Conservation (phyloP, 495 filamentous ascomycete genomes). For the Penicillium salamii region DNA sequence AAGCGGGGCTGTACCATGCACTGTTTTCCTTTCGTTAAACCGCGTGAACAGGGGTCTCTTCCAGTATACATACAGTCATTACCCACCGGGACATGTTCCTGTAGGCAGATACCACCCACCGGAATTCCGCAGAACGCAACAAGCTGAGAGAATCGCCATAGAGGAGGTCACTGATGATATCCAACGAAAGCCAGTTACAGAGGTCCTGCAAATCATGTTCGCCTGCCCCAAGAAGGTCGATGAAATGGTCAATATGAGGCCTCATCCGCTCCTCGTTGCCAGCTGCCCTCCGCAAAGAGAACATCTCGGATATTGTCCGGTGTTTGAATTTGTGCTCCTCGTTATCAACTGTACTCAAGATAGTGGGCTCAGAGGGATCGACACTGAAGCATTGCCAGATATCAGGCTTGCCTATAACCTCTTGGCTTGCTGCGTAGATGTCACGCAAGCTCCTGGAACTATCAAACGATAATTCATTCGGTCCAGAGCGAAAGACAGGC, state of each 20-base stretch:
- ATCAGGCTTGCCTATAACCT: background rate
- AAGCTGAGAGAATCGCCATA: background rate
- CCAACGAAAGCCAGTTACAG: background rate
- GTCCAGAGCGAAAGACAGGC: background rate
- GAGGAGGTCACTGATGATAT: background rate
- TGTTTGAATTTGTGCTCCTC: background rate
- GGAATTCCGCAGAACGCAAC: background rate
- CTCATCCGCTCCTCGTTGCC: background rate
- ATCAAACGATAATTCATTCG: background rate
- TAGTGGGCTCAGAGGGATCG: background rate
- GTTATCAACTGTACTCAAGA: background rate
- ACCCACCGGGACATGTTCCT: background rate
- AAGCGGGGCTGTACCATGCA: background rate
- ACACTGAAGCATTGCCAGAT: background rate
- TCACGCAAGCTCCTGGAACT: background rate
- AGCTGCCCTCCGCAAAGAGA: background rate
- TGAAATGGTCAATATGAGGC: background rate
- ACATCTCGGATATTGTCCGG: background rate
- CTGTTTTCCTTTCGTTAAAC: background rate
- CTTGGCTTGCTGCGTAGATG: background rate
- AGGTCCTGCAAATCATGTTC: background rate
- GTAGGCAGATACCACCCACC: background rate
- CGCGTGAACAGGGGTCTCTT: background rate
- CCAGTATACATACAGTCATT: background rate
- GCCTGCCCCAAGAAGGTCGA: background rate